These are phyloP conservation scores for Nitzschia putrida DNA, from an alignment of 108 stramenopile genomes.

Conservation along the genomic window DNA sequence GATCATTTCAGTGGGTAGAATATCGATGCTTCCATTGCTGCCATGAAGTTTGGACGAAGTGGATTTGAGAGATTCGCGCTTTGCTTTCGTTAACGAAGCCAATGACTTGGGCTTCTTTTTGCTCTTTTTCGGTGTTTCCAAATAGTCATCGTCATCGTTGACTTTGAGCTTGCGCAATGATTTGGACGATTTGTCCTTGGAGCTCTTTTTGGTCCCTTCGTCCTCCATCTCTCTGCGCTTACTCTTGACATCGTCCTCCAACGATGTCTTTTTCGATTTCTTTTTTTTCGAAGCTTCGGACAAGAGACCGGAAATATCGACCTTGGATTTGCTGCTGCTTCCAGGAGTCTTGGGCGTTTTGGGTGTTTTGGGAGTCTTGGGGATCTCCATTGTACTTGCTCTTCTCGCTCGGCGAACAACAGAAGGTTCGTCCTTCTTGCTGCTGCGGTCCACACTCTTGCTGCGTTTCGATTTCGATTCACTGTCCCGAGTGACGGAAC, in stretches of 20 bases:
- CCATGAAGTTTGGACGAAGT: too few species aligned
- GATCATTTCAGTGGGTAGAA: too few species aligned
- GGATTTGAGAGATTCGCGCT: background rate
- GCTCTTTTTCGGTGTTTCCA: conserved; percentile 1
- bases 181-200: background rate
- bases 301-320: too few species aligned
- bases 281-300: too few species aligned
- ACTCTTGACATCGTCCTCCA: background rate
- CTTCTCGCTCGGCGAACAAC: background rate
- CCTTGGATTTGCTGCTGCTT: too few species aligned
- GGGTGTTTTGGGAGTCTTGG: background rate
- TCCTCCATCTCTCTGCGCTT: background rate
- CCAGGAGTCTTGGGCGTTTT: background rate
- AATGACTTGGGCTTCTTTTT: background rate
- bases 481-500: background rate
- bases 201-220: background rate
- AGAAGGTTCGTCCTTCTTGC: background rate
- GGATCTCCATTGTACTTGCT: background rate
- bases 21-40: too few species aligned
- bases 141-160: background rate
- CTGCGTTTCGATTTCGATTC: background rate
- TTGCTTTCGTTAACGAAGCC: background rate
- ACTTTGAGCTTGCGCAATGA: background rate
- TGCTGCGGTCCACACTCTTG: conserved; percentile 10
- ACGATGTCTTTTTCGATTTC: background rate